Evolutionary conservation across 106 monocot species (phyloP), one percentile per base, ranked within the genome.

Genomic region (Platanthera guangdongensis): DNA sequence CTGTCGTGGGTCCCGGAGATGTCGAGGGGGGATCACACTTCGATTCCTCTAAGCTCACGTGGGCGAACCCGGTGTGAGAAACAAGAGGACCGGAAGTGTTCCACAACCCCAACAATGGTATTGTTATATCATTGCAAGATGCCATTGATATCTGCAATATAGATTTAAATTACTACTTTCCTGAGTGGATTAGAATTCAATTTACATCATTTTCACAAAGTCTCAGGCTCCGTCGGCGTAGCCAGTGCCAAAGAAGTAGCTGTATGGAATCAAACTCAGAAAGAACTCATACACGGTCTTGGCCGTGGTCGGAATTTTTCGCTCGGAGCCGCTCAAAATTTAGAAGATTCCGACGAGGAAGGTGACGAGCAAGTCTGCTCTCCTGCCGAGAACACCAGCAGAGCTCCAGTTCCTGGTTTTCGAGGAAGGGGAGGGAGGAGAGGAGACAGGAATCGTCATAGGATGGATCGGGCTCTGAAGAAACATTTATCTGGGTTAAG

Each of bases 231-330:
- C 0, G 80, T 97, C 51, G 86, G 75, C 9, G 96, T 89, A n/a
- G 54, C 68, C 18, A 88, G 49, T 86, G 84, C 86, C 28, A 77
- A 82, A 70, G 96, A 97, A 50, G 96, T 93, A 13, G 86, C 91
- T 59, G 3, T 86, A 11, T 55, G 89, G 15, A 81, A 75, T 57
- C 87, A 86, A 78, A 64, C 86, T 25, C 93, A 97, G 81, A 97
- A 78, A 78, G 96, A 91, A 4, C 57, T 76, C 3, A 97, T 97
- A 11, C 84, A 97, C 78, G 96, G 96, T 21, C 86, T 97, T 55
- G 96, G 96, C 18, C 87, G 86, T 12, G 96, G 96, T 51, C 93
- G 96, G 8, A 97, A 97, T 78, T n/a, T 89, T 13, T 82, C 96
- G 15, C 53, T 78, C n/a, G 87, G 87, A 5, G 86, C 86, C 71